phyloP scores from a whole-genome alignment of 805 yeast genomes.

The Candida taoyuanica region DNA sequence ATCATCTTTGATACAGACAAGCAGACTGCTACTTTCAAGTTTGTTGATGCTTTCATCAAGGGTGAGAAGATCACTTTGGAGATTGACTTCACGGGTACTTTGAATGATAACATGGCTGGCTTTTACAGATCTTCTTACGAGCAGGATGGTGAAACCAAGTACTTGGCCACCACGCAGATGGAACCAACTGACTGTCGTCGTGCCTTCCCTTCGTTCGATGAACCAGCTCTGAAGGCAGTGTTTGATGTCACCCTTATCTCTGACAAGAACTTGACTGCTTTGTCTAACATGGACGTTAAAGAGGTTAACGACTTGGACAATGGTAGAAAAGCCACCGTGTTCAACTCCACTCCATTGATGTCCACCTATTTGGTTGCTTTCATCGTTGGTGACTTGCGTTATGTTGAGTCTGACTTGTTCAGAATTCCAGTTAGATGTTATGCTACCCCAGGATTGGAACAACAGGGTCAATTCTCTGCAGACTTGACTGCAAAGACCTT shows the following conservation, averaged over 20 bases:
- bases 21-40: constrained; percentile 60
- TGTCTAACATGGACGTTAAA: constrained; percentile 67
- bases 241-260: constrained; percentile 62
- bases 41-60: constrained; percentile 39
- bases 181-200: constrained; percentile 85
- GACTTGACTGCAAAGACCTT: constrained; percentile 72
- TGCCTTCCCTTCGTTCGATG: constrained; percentile 85
- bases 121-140: constrained; percentile 70
- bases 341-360: constrained; percentile 78
- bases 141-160: constrained; percentile 54
- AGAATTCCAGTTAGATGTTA: constrained; percentile 76
- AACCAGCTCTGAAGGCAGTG: constrained; percentile 73
- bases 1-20: constrained; percentile 44
- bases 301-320: constrained; percentile 40
- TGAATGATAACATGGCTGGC: constrained; percentile 79
- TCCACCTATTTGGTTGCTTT: constrained; percentile 84
- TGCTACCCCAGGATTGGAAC: constrained; percentile 72
- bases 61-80: constrained; percentile 41
- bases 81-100: constrained; percentile 53
- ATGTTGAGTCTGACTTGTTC: constrained; percentile 61
- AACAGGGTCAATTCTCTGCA: constrained; percentile 68
- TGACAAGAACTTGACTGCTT: constrained; percentile 48
- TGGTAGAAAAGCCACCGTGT: constrained; percentile 48
- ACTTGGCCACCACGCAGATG: constrained; percentile 80
- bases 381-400: constrained; percentile 74